Conservation (phyloP, 805 yeast genomes). For the Metschnikowia reukaufii region DNA sequence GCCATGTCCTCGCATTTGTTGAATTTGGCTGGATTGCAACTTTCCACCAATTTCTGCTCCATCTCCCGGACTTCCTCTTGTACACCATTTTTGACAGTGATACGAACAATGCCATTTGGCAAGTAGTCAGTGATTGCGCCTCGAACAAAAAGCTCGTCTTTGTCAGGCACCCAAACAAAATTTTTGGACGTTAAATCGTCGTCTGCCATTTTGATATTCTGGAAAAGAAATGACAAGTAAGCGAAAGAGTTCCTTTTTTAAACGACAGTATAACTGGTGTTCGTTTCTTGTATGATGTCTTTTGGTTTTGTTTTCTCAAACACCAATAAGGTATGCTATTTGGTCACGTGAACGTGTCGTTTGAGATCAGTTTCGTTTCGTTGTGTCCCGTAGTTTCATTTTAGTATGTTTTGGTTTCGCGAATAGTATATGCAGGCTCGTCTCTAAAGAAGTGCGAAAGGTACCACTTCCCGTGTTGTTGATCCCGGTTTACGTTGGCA, state of each 20-base stretch:
- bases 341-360: constrained; percentile 10
- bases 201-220: constrained; percentile 12
- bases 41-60: constrained; percentile 47
- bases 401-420: constrained; percentile 8
- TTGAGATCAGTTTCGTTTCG: background rate
- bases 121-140: constrained; percentile 55
- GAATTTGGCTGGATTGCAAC: constrained; percentile 85
- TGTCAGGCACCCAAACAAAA: constrained; percentile 80
- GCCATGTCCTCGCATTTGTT: constrained; percentile 95
- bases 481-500: too few relatives aligned
- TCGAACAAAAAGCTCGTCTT: constrained; percentile 53
- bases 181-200: constrained; percentile 38
- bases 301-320: constrained; percentile 8
- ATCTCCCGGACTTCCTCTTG: constrained; percentile 45
- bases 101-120: constrained; percentile 36
- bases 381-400: background rate
- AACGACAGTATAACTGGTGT: background rate
- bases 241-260: background rate
- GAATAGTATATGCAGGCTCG: background rate
- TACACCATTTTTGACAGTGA: constrained; percentile 39
- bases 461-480: too few relatives aligned
- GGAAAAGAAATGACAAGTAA: background rate
- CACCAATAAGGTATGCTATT: background rate
- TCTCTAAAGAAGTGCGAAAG: too few relatives aligned
- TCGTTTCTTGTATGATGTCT: background rate